phyloP scores from a whole-genome alignment of 78 protist species.

The Isochrysis galbana region DNA sequence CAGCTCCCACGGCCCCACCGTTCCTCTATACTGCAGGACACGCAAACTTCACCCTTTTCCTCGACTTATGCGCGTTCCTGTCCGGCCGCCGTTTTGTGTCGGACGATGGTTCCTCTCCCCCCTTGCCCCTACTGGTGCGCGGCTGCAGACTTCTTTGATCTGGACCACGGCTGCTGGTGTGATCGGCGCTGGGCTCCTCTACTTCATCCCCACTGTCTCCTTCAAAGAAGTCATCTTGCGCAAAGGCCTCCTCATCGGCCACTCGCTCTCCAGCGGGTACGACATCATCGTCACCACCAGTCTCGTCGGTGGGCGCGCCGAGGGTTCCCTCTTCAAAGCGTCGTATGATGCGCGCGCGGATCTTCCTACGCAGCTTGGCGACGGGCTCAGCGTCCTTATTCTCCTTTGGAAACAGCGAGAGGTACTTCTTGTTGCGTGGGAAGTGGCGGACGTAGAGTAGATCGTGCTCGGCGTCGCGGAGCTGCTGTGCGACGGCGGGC shows the following conservation, averaged over 20 bases:
- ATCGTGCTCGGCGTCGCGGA: not conserved
- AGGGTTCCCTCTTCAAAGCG: not conserved
- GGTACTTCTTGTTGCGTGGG: not conserved
- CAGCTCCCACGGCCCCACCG: no score
- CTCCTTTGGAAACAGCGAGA: not conserved
- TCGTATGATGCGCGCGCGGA: constrained; percentile 1
- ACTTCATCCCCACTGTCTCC: not conserved
- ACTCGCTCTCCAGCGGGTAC: not conserved
- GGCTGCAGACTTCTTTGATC: no score
- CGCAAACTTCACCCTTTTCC: no score
- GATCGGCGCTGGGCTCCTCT: no score
- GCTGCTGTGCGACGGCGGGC: not conserved
- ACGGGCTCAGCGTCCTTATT: not conserved
- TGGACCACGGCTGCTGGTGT: no score
- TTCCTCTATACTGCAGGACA: no score
- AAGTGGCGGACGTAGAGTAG: not conserved
- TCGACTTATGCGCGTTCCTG: no score
- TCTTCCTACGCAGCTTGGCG: not conserved
- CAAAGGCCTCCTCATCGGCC: not conserved
- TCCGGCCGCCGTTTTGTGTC: no score
- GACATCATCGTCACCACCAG: not conserved
- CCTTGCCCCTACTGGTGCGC: no score
- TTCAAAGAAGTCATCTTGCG: not conserved
- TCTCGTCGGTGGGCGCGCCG: not conserved
- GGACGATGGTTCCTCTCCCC: no score